These are phyloP conservation scores for Trichoderma cornu-damae DNA, from an alignment of 2,329 filamentous ascomycete genomes.

Conservation along the genomic window DNA sequence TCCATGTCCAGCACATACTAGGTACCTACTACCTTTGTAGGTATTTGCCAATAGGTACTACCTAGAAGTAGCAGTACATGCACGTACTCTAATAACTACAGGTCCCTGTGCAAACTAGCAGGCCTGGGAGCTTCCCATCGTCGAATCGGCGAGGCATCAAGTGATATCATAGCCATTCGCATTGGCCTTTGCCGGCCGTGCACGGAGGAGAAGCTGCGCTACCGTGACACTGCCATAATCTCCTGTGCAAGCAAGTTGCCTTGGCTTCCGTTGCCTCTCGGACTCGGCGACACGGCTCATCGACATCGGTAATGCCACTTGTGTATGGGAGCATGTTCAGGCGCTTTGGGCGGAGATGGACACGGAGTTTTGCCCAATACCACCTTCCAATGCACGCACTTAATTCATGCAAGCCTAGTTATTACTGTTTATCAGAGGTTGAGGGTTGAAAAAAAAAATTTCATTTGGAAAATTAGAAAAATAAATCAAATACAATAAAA, in stretches of 20 bases:
- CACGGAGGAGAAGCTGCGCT: background rate
- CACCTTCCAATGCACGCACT: slow-evolving; percentile 4
- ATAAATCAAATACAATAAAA: too few relatives aligned
- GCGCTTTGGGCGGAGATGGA: slow-evolving; percentile 1
- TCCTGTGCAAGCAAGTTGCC: background rate
- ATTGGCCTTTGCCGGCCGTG: too few relatives aligned
- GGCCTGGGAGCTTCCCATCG: background rate
- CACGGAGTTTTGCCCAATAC: background rate
- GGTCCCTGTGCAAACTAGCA: background rate
- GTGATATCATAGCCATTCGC: background rate
- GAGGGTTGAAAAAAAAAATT: too few relatives aligned
- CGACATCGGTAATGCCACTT: too few relatives aligned
- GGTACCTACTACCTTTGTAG: too few relatives aligned
- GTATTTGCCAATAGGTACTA: too few relatives aligned
- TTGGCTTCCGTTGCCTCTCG: too few relatives aligned
- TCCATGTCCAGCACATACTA: too few relatives aligned
- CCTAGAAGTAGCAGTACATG: too few relatives aligned
- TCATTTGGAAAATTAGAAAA: too few relatives aligned
- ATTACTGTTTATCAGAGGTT: background rate
- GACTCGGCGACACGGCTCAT: background rate
- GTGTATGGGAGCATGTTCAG: too few relatives aligned
- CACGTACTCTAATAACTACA: too few relatives aligned
- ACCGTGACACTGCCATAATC: background rate
- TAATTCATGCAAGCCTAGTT: background rate
- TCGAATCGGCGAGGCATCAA: slow-evolving; percentile 6